Base-by-base conservation (phyloP, 2,329 filamentous ascomycete genomes). In the Colletotrichum chrysophilum region DNA sequence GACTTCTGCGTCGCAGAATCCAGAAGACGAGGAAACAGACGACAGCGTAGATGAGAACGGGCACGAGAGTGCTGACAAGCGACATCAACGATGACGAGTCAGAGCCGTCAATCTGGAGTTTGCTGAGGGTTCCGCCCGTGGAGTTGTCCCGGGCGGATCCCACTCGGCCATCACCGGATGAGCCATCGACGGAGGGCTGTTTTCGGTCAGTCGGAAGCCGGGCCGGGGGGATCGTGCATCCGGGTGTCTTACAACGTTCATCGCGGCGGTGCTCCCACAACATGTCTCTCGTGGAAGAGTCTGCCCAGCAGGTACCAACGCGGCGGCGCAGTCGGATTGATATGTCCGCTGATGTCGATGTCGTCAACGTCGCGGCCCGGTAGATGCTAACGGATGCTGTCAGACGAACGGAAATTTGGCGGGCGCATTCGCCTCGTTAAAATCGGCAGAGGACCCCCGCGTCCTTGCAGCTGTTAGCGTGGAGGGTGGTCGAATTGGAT, bases 1-100 rank as follows among this genome's bases (percentile, higher is more conserved):
- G 83, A 55, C 87, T 86, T 32, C 85, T 88, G 65, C 85, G 85
- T 56, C 91, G 85, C 52, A 90, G 79, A 18, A 87, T 62, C 66
- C 91, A 78, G 80, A 92, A 92, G 71, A 91, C 82, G 76, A 83
- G 32, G n/a, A 91, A 71, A 78, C 89, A 91, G 38, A 90, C 78
- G 30, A 78, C 83, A 7, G 89, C 86, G 74, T 88, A 87, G 58
- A 88, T 76, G 60, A 89, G 79, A 7, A 91, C 86, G 12, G 91
- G 91, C 9, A 90, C 78, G 21, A 92, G 86, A 36, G 91, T 92
- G 80, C 85, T 85, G 61, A 91, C 82, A 16, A 89, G 82, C 1
- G 85, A 81, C 30, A 81, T 79, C 38, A 86, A 80, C 3, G 87
- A 88, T 5, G 83, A 82, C 10, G 85, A 87, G 79, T 86, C 83